Percentiles rank a stretch among this genome's conserved stretches.
phyloP scores from a whole-genome alignment of 202 grass and related monocot genomes.

The Schoenoplectus triqueter region DNA sequence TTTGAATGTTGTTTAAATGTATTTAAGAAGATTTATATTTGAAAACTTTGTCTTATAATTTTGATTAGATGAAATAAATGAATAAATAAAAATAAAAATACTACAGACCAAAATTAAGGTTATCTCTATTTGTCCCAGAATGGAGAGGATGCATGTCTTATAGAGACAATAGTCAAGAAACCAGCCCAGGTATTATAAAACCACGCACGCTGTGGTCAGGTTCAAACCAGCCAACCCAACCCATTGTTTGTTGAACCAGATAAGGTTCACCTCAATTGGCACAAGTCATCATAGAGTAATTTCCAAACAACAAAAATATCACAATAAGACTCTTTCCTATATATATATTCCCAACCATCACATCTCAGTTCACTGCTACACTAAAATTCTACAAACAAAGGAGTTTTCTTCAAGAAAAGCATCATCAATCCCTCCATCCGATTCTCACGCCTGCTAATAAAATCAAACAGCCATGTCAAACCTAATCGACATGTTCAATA shows the following conservation, averaged over 20 bases:
- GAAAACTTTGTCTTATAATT: too few relatives aligned
- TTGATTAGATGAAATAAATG: too few relatives aligned
- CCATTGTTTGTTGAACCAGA: conserved; percentile 19
- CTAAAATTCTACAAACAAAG: neutral
- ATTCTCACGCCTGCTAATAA: neutral
- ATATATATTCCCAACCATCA: neutral
- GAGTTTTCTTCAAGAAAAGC: neutral
- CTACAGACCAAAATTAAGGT: neutral
- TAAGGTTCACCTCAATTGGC: neutral
- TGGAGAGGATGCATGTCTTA: neutral
- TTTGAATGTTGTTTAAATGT: too few relatives aligned
- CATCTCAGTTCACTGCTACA: neutral
- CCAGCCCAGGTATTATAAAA: conserved; percentile 11
- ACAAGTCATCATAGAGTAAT: neutral
- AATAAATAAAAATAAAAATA: neutral
- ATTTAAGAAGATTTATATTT: too few relatives aligned
- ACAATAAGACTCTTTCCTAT: neutral
- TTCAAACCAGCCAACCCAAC: neutral
- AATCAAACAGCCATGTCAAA: conserved; percentile 29
- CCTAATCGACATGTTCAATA: conserved; percentile 10
- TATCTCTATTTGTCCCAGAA: neutral
- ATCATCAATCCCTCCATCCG: neutral
- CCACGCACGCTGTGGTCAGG: neutral
- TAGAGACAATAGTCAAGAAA: neutral
- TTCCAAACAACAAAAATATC: neutral